Conservation (phyloP, 306 rosid genomes). For the Dalbergia cochinchinensis region DNA sequence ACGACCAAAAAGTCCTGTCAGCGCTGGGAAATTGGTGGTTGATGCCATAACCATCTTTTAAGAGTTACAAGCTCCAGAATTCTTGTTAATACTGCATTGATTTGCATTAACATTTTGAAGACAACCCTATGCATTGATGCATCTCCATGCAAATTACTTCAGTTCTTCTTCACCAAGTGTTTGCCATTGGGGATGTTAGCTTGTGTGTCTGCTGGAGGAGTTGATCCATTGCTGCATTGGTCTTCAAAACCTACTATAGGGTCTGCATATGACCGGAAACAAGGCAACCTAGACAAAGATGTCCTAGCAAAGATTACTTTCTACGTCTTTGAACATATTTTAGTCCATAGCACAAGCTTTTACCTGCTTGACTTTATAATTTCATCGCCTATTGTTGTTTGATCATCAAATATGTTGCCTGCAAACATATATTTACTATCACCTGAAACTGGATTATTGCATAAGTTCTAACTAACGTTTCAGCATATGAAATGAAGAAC, state of each 20-base stretch:
- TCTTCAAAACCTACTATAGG: constrained; percentile 55
- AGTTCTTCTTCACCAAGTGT: constrained; percentile 44
- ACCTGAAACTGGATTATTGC: constrained; percentile 25
- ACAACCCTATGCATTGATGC: constrained; percentile 30
- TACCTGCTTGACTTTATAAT: constrained; percentile 58
- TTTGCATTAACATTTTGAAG: constrained; percentile 11
- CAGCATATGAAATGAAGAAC: constrained; percentile 6
- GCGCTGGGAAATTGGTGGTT: constrained; percentile 20
- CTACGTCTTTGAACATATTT: background rate
- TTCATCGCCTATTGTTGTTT: constrained; percentile 50
- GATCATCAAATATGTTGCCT: constrained; percentile 53
- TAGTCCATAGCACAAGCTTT: constrained; percentile 15
- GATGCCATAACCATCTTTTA: constrained; percentile 23
- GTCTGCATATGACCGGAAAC: constrained; percentile 48
- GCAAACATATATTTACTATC: constrained; percentile 45
- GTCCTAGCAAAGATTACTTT: constrained; percentile 28
- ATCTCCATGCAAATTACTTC: constrained; percentile 27
- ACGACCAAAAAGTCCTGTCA: constrained; percentile 3
- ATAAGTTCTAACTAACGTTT: background rate
- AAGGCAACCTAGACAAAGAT: constrained; percentile 51
- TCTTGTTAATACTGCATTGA: background rate
- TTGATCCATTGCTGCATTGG: constrained; percentile 50
- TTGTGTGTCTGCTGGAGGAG: constrained; percentile 47
- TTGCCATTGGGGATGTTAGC: constrained; percentile 51
- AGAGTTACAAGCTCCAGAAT: constrained; percentile 23